Evolutionary conservation across 2,329 filamentous ascomycete genomes (phyloP).

Genomic region (Aureobasidium sp.): DNA sequence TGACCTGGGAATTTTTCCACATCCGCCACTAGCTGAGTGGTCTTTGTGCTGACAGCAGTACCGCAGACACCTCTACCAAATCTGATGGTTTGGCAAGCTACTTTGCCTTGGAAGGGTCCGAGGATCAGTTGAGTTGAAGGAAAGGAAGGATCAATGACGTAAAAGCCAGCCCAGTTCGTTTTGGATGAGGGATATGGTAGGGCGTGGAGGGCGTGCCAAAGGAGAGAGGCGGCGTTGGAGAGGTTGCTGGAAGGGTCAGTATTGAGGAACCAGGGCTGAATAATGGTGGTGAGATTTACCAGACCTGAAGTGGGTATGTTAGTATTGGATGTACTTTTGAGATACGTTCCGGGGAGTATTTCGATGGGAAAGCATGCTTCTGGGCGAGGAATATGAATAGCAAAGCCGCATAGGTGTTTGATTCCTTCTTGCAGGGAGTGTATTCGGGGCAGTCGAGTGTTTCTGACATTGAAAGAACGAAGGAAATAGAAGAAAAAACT

Average conservation of each 20-base stretch:
- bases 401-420: no score
- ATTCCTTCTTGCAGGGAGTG: not conserved
- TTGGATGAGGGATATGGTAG: slow-evolving; percentile 69
- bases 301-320: slow-evolving; percentile 19
- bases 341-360: no score
- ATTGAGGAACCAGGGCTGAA: not conserved
- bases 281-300: slow-evolving; percentile 15
- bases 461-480: not conserved
- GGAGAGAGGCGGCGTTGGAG: slow-evolving; percentile 76
- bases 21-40: slow-evolving; percentile 72
- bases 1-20: slow-evolving; percentile 82
- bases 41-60: slow-evolving; percentile 64
- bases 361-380: no score
- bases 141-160: slow-evolving; percentile 64
- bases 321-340: not conserved
- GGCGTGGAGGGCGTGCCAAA: slow-evolving; percentile 85
- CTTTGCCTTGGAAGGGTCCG: slow-evolving; percentile 82
- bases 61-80: slow-evolving; percentile 83
- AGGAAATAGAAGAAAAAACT: not conserved
- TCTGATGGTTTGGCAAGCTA: slow-evolving; percentile 79
- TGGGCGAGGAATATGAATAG: no score
- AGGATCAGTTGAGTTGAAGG: slow-evolving; percentile 64
- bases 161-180: slow-evolving; percentile 89
- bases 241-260: slow-evolving; percentile 68
- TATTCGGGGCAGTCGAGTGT: not conserved